Evolutionary conservation across 257 asterid species (phyloP), one percentile per base, ranked within the genome.

Genomic region (Cruciata laevipes): DNA sequence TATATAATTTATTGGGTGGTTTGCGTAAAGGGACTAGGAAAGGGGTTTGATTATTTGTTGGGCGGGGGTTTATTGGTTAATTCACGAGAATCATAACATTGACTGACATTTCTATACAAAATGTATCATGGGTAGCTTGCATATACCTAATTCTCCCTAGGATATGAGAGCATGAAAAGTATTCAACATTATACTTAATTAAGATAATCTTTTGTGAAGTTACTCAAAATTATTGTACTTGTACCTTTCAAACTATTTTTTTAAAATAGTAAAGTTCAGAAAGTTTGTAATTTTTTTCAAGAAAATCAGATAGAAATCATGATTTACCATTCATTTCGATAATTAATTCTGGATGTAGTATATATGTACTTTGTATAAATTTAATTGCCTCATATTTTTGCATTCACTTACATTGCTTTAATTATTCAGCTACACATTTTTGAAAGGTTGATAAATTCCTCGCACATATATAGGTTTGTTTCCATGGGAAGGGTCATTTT

Each of bases 61-160:
- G n/a, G 55, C 55, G 3, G 55, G 55, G 51, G 16, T 13, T 42
- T 42, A 42, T 42, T 47, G 55, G 55, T 17, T 21, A 56, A 49
- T 59, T 73, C 77, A 73, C 77, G 77, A 73, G 77, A 47, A 73
- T 73, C 68, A 23, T 73, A 66, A 47, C 58, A 73, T 60, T 66
- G 27, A 68, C 44, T 58, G 11, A 25, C 56, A 59, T 66, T n/a
- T 31, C 6, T 12, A 18, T 21, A 20, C 60, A 20, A 42, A 66
- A 42, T 61, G 63, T 47, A n/a, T n/a, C n/a, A 18, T 44, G 66
- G 66, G 9, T 7, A 42, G 66, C 52, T 53, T 5, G 60, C 1
- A 14, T 14, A 3, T 13, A 42, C 56, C 23, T 51, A 51, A 51
- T 51, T 51, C 11, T 42, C 18, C 2, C 37, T 5, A 61, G 51